Evolutionary conservation across 345 rosid species (phyloP).

Genomic region (Atalantia buxifolia): DNA sequence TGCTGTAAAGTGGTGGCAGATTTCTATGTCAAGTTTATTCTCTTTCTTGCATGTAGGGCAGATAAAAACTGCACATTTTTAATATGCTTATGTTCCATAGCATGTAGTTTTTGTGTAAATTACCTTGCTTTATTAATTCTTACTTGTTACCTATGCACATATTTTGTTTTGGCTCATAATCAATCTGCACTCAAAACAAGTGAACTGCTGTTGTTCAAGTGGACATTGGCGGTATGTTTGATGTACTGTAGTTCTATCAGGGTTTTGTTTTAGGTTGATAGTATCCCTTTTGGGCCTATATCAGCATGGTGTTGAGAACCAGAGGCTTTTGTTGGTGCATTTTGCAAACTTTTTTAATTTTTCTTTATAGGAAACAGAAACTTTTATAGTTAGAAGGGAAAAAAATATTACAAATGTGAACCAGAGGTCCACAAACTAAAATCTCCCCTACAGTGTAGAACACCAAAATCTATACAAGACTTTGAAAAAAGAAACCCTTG

Average conservation of each 20-base stretch:
- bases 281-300: neutral
- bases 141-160: neutral
- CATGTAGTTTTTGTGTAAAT: neutral
- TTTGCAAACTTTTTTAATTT: neutral
- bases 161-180: neutral
- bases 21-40: conserved; percentile 11
- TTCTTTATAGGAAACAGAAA: too few species aligned
- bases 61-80: neutral
- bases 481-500: too few species aligned
- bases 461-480: too few species aligned
- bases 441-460: too few species aligned
- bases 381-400: too few species aligned
- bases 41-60: neutral
- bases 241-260: neutral
- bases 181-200: neutral
- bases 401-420: too few species aligned
- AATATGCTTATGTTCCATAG: neutral
- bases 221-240: neutral
- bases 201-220: neutral
- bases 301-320: neutral
- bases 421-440: too few species aligned
- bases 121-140: neutral
- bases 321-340: neutral
- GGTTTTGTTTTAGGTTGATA: conserved; percentile 1
- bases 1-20: conserved; percentile 14